Evolutionary conservation across 2,329 filamentous ascomycete genomes (phyloP).

Genomic region (Trichoderma atrobrunneum): DNA sequence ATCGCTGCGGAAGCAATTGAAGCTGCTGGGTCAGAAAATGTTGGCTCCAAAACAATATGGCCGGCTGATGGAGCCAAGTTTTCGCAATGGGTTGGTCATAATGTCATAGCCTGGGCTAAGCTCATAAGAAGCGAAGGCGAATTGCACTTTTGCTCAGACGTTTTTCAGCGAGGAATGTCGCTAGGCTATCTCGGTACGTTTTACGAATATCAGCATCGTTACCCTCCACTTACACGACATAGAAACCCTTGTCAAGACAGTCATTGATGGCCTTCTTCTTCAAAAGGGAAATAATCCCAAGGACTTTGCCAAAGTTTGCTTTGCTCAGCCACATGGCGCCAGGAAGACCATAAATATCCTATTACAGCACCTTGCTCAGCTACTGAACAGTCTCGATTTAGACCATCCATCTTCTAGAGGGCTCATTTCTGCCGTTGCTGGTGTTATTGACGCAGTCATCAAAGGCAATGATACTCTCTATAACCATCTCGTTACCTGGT

Average conservation of each 20-base stretch:
- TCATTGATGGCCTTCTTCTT: slow-evolving; percentile 40
- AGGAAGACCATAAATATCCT: slow-evolving; percentile 31
- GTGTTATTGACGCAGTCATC: slow-evolving; percentile 52
- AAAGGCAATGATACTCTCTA: slow-evolving; percentile 47
- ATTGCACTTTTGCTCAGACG: slow-evolving; percentile 42
- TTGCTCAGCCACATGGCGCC: slow-evolving; percentile 28
- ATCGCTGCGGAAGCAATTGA: slow-evolving; percentile 55
- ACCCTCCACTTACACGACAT: slow-evolving; percentile 21
- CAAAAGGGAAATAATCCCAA: slow-evolving; percentile 23
- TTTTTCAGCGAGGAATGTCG: slow-evolving; percentile 60
- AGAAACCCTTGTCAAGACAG: slow-evolving; percentile 43
- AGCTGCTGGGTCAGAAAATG: slow-evolving; percentile 39
- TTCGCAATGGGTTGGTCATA: slow-evolving; percentile 67
- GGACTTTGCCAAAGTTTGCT: slow-evolving; percentile 32
- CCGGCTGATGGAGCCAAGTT: slow-evolving; percentile 63
- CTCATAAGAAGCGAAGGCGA: slow-evolving; percentile 32
- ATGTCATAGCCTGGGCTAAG: slow-evolving; percentile 50
- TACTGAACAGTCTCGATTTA: slow-evolving; percentile 36
- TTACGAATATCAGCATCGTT: background rate
- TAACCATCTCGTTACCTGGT: slow-evolving; percentile 60
- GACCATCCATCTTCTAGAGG: slow-evolving; percentile 33
- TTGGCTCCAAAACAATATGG: slow-evolving; percentile 47
- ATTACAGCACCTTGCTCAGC: slow-evolving; percentile 44
- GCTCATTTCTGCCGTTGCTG: slow-evolving; percentile 56
- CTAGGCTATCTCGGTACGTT: slow-evolving; percentile 69